A percentile compares a stretch with the other conserved stretches of the same genome.
phyloP scores from a whole-genome alignment of 805 yeast species.

The Saccharomycopsis capsularis region DNA sequence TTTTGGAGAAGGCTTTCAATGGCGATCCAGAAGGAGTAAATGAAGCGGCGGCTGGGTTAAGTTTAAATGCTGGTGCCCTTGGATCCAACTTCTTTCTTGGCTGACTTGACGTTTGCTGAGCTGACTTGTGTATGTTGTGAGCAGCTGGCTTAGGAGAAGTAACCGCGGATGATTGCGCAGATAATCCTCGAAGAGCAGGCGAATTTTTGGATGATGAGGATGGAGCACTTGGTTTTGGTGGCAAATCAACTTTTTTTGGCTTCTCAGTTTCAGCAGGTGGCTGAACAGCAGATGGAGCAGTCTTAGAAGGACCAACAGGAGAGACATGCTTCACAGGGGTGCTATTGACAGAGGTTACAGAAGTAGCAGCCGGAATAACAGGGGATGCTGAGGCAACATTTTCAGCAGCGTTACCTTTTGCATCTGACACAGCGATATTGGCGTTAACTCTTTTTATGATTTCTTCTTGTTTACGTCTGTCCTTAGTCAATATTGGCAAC shows the following conservation, averaged over 20 bases:
- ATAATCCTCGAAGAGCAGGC: not conserved
- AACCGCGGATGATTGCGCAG: slow-evolving; percentile 12
- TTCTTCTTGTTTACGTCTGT: slow-evolving; percentile 57
- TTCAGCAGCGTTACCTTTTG: not conserved
- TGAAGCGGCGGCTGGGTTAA: slow-evolving; percentile 62
- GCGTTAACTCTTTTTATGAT: slow-evolving; percentile 32
- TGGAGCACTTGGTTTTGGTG: slow-evolving; percentile 8
- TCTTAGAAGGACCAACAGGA: slow-evolving; percentile 4
- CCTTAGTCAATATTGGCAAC: slow-evolving; percentile 64
- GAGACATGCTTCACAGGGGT: slow-evolving; percentile 4
- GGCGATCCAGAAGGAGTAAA: slow-evolving; percentile 42
- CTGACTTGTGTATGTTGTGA: not conserved
- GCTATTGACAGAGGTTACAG: slow-evolving; percentile 18
- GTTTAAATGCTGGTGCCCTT: slow-evolving; percentile 54
- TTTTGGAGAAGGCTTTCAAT: slow-evolving; percentile 6
- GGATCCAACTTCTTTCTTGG: slow-evolving; percentile 48
- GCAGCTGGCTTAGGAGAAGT: slow-evolving; percentile 19
- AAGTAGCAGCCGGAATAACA: slow-evolving; percentile 16
- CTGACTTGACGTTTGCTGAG: slow-evolving; percentile 8
- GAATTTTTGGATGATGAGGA: not conserved
- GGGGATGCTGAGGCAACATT: not conserved
- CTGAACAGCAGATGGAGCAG: slow-evolving; percentile 1
- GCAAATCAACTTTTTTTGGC: not conserved
- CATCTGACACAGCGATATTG: not conserved
- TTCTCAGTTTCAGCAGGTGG: not conserved